Conservation (phyloP, 140 eudicot species). For the Cichorium intybus region DNA sequence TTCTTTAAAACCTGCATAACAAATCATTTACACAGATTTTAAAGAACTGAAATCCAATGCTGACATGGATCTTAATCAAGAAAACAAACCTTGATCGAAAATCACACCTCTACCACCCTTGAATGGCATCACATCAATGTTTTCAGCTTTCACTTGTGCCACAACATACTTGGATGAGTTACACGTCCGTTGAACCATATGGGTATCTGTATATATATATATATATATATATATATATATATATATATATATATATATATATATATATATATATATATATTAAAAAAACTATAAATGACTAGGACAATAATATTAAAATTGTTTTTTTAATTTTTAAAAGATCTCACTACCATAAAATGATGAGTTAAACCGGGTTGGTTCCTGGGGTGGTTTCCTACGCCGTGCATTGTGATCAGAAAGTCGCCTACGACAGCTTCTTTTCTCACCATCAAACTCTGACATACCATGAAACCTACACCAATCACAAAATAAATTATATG, state of each 20-base stretch:
- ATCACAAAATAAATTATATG: neutral
- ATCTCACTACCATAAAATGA: slow-evolving; percentile 61
- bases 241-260: too few species aligned
- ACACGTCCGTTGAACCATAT: too few species aligned
- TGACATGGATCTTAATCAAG: too few species aligned
- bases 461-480: slow-evolving; percentile 72
- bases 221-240: too few species aligned
- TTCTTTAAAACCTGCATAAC: slow-evolving; percentile 38
- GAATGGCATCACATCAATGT: slow-evolving; percentile 36
- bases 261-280: too few species aligned
- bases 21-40: too few species aligned
- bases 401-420: slow-evolving; percentile 96
- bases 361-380: slow-evolving; percentile 56
- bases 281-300: too few species aligned
- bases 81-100: slow-evolving; percentile 49
- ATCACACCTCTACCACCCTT: slow-evolving; percentile 38
- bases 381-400: slow-evolving; percentile 81
- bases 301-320: too few species aligned
- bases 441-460: slow-evolving; percentile 82
- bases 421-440: slow-evolving; percentile 84
- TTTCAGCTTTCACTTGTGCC: slow-evolving; percentile 24
- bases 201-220: too few species aligned
- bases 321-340: too few species aligned
- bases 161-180: too few species aligned
- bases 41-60: too few species aligned